Evolutionary conservation across 2,329 filamentous ascomycete genomes (phyloP), one percentile per base, ranked within the genome.

Genomic region (Talaromyces islandicus): DNA sequence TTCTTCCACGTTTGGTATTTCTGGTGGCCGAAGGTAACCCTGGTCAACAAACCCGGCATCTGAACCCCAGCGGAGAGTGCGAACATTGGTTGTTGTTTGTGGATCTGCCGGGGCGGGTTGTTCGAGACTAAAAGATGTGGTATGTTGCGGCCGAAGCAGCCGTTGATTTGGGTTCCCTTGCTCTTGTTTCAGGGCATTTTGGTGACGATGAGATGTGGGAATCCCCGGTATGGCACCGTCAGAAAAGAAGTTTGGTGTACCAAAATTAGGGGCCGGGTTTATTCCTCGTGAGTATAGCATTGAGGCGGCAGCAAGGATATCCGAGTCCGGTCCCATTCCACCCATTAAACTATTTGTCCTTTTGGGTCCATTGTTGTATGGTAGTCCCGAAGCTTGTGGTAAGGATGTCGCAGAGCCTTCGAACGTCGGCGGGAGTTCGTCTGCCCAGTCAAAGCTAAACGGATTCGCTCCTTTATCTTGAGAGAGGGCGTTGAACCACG

Each of bases 351-450:
- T 66, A 27, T 68, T 61, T 1, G 60, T 54, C 11, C 66, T 52
- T 57, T 75, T 75, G 14, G 67, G 65, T 24, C 66, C 51, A n/a
- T 64, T 52, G 14, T 63, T 63, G 30, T 67, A 68, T 41, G 69
- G 67, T 51, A 69, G 64, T 25, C 69, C 64, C 2, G 72, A 74
- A 38, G 83, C 82, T 55, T 84, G 81, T 19, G 85, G 85, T 64
- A 84, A 83, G 3, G 85, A 88, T 21, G 86, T 88, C 1, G 83
- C 78, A 12, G 86, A 85, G 56, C 86, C 86, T 75, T 89, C 83
- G 64, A 89, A 85, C 54, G 81, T 81, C 1, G 86, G 86, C 5
- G 86, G 87, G 21, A 88, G 75, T 61, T 85, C 83, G 21, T 71
- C 68, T 27, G 70, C 64, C 75, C 75, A 78, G 53, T 75, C 73